A percentile compares a stretch with the other conserved stretches of the same genome.
These are phyloP conservation scores for Decorospora gaudefroyi DNA, from an alignment of 2,329 filamentous ascomycete species.

Conservation along the genomic window DNA sequence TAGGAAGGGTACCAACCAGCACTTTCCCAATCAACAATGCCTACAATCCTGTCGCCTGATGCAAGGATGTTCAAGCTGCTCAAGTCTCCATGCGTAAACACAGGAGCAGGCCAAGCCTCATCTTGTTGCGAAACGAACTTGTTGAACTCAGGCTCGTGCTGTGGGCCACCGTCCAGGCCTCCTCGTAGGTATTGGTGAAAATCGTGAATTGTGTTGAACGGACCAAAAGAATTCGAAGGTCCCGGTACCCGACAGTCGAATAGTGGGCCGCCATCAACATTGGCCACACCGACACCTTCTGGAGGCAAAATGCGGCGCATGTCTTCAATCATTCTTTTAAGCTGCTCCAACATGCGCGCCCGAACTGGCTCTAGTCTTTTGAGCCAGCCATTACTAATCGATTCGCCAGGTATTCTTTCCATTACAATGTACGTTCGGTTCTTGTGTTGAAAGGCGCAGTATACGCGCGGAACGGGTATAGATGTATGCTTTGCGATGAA, in stretches of 20 bases:
- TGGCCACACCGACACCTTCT: slow-evolving; percentile 17
- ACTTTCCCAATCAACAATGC: slow-evolving; percentile 56
- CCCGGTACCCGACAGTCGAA: slow-evolving; percentile 34
- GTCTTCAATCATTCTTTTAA: slow-evolving; percentile 26
- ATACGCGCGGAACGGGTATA: slow-evolving; percentile 54
- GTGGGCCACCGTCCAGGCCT: slow-evolving; percentile 20
- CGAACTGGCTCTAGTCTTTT: slow-evolving; percentile 11
- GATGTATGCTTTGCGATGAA: slow-evolving; percentile 50
- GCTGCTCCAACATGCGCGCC: slow-evolving; percentile 16
- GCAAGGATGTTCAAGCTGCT: slow-evolving; percentile 53
- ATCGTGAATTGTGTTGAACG: slow-evolving; percentile 42
- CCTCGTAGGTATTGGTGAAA: slow-evolving; percentile 48
- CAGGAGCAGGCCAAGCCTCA: slow-evolving; percentile 41
- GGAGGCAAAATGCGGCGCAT: slow-evolving; percentile 19
- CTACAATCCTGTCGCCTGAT: slow-evolving; percentile 50
- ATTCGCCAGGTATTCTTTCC: slow-evolving; percentile 44
- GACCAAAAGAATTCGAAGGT: slow-evolving; percentile 33
- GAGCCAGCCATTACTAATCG: background rate
- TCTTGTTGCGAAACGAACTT: slow-evolving; percentile 20
- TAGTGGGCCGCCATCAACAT: slow-evolving; percentile 24
- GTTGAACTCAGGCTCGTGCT: slow-evolving; percentile 15
- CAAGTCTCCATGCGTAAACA: slow-evolving; percentile 60
- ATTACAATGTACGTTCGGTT: slow-evolving; percentile 55
- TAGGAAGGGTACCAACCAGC: slow-evolving; percentile 56
- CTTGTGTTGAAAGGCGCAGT: slow-evolving; percentile 51